Evolutionary conservation across 2,329 filamentous ascomycete genomes (phyloP), one percentile per base, ranked within the genome.

Genomic region (Pezicula rhizophila): DNA sequence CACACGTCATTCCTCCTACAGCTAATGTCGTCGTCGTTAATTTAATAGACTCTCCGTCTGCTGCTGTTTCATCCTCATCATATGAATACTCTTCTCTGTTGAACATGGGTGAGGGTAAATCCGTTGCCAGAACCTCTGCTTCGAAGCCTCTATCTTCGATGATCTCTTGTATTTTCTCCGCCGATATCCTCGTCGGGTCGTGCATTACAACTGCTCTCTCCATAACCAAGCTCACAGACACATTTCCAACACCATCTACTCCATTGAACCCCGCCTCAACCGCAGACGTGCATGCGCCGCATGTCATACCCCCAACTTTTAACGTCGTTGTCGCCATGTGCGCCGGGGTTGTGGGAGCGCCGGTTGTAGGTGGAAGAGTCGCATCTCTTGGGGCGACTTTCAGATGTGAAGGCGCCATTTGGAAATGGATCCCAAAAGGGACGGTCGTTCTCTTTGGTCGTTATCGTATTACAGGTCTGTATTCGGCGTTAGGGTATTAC

Each of bases 91-190:
- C 60, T 14, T 60, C 62, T n/a, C 55, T 50, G 28, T 58, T 45
- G 20, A 71, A 66, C 38, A 72, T 68, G 6, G 78, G 75, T 15
- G 75, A 76, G 2, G 82, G 83, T 28, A 89, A 70, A 65, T 95
- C 87, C 15, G 89, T 90, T 4, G 87, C 82, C n/a, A 95, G 71
- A n/a, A 95, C 78, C 57, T 90, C 81, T 35, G 90, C 90, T 62
- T 96, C 92, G 65, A 97, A 97, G 1, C 91, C 91, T 52, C 89
- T 80, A 66, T 95, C 90, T 61, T 96, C 89, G 56, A 96, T 93
- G 33, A 87, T 89, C 57, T 95, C 89, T 64, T 80, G 82, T 51
- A 97, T 79, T 57, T 84, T 72, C 34, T 91, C 86, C 51, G 89
- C 79, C 12, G 88, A 72, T 46, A 97, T 79, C 46, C 79, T 77